Base-by-base conservation (phyloP, 192 early-diverging fungal species). In the Umbelopsis ramanniana region DNA sequence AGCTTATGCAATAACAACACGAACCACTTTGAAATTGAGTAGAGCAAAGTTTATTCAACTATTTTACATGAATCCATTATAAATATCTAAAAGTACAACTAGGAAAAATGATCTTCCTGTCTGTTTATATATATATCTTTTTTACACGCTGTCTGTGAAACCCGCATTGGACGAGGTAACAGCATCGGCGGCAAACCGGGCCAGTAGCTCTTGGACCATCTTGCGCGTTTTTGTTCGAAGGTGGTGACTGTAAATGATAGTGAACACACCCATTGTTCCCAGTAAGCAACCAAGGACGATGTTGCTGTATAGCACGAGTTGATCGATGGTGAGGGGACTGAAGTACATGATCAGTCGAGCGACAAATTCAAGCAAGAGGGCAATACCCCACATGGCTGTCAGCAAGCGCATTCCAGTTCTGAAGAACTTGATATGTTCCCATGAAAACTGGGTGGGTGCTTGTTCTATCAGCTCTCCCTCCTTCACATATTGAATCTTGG, bases 321-420 rank as follows among this genome's bases (percentile, higher is more conserved):
- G 72, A 22, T 84, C 82, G 67, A 84, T 40, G 43, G 68, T 53
- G 71, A 79, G 47, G 23, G 66, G 57, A 63, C 76, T 81, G 40
- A 74, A 33, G 38, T 79, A 73, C 74, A 83, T 73, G 43, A 81
- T 71, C 6, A 83, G n/a, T 66, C 73, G 78, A 68, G 77, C 55
- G 23, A 76, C 52, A 73, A 83, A 83, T 54, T 83, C 82, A 22
- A 74, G 50, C 67, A 83, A 55, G 37, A 83, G 66, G n/a, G 55
- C 50, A 19, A 70, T 43, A 9, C 71, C 82, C 82, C 82, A 83
- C 1, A 76, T 22, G 12, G 47, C 69, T 11, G 79, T 79, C 71
- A 76, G 53, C 12, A 69, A 14, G 33, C 77, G 80, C 40, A 70
- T 70, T 5, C 40, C 60, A 17, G 7, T 47, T 52, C 79, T 71